Conservation (phyloP, 768 basidiomycete genomes). For the Boletus rufocinnamomeus region DNA sequence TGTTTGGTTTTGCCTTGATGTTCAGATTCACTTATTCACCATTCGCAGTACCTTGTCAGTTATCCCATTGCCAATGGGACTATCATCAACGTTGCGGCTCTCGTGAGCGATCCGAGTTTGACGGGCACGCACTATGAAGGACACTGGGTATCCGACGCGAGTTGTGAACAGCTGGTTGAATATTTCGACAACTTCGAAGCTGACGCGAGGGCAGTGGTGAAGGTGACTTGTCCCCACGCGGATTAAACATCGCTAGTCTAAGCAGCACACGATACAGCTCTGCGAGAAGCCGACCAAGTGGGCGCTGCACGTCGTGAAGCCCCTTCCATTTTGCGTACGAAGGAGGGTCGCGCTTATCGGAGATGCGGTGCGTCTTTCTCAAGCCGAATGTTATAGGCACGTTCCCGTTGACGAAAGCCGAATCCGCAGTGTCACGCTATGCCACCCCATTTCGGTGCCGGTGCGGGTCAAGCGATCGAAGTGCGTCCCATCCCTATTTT, state of each 20-base stretch:
- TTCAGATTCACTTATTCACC: background rate
- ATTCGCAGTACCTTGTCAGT: slow-evolving; percentile 38
- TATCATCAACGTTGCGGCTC: slow-evolving; percentile 39
- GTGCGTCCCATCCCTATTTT: slow-evolving; percentile 4
- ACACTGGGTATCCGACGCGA: slow-evolving; percentile 31
- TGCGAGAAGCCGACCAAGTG: slow-evolving; percentile 42
- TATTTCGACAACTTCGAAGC: slow-evolving; percentile 40
- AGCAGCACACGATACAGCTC: slow-evolving; percentile 25
- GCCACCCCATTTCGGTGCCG: slow-evolving; percentile 25
- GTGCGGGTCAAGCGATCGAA: slow-evolving; percentile 29
- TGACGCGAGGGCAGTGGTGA: slow-evolving; percentile 31
- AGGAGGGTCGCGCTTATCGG: slow-evolving; percentile 48
- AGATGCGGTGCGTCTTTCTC: slow-evolving; percentile 42
- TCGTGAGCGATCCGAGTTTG: slow-evolving; percentile 31
- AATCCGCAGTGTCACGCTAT: slow-evolving; percentile 25
- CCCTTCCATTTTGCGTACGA: slow-evolving; percentile 41
- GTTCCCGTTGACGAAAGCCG: background rate
- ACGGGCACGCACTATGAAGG: slow-evolving; percentile 36
- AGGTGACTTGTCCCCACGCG: slow-evolving; percentile 18
- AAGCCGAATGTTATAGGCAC: background rate
- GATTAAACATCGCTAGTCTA: background rate
- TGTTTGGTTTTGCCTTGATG: background rate
- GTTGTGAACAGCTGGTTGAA: slow-evolving; percentile 34
- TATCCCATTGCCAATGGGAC: slow-evolving; percentile 42
- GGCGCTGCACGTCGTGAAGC: slow-evolving; percentile 45